phyloP scores from a whole-genome alignment of 2,329 filamentous ascomycete genomes.

The Colletotrichum caudatum region DNA sequence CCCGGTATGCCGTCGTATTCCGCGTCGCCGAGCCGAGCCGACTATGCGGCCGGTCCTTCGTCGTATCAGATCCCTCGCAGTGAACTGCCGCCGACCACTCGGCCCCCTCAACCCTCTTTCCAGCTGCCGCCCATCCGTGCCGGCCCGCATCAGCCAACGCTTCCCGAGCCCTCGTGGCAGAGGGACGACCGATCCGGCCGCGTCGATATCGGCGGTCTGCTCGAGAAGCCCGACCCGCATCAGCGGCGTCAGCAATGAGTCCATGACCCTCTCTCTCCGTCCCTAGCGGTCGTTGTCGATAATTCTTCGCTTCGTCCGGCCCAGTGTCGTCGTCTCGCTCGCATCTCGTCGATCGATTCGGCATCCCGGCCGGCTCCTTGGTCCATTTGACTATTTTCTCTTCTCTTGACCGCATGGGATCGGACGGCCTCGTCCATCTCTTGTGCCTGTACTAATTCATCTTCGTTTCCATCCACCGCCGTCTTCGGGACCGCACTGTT shows the following conservation, averaged over 20 bases:
- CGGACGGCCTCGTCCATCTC: slow-evolving; percentile 19
- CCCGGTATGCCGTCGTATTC: slow-evolving; percentile 60
- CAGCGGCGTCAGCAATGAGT: slow-evolving; percentile 47
- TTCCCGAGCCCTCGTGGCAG: slow-evolving; percentile 45
- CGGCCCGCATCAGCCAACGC: slow-evolving; percentile 49
- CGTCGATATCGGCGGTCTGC: slow-evolving; percentile 71
- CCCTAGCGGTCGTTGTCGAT: slow-evolving; percentile 37
- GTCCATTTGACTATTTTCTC: not conserved
- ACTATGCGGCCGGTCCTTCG: slow-evolving; percentile 58
- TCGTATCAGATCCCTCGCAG: slow-evolving; percentile 67
- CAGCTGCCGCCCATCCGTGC: slow-evolving; percentile 64
- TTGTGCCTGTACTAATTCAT: slow-evolving; percentile 28
- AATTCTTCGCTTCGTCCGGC: slow-evolving; percentile 33
- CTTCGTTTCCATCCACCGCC: slow-evolving; percentile 18
- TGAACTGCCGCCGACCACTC: slow-evolving; percentile 56
- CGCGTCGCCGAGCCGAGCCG: slow-evolving; percentile 57
- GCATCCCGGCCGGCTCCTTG: slow-evolving; percentile 13
- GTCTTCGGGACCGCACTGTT: slow-evolving; percentile 20
- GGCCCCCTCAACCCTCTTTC: slow-evolving; percentile 52
- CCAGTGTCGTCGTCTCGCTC: slow-evolving; percentile 22
- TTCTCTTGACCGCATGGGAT: slow-evolving; percentile 24
- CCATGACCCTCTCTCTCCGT: slow-evolving; percentile 19
- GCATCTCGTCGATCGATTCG: slow-evolving; percentile 20
- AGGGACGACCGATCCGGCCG: slow-evolving; percentile 65
- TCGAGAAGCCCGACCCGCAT: slow-evolving; percentile 65